These are phyloP conservation scores for Lentinula detonsa DNA, from an alignment of 768 basidiomycete species.

Conservation along the genomic window DNA sequence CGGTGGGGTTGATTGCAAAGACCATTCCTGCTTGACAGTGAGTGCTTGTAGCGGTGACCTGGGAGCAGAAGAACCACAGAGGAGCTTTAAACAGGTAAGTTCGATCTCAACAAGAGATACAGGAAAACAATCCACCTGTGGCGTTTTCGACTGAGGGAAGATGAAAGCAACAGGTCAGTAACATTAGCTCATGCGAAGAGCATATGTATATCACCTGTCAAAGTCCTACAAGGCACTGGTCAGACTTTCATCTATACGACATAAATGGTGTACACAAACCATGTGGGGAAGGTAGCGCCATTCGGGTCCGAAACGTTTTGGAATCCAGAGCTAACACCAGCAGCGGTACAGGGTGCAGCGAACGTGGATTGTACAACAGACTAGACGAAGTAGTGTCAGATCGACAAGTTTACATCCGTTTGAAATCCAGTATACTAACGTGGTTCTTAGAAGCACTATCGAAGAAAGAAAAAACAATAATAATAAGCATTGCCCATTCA, in stretches of 20 bases:
- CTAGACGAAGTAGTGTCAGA: slow-evolving; percentile 18
- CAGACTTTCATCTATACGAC: background rate
- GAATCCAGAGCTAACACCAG: slow-evolving; percentile 50
- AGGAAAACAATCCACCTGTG: background rate
- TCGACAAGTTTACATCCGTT: background rate
- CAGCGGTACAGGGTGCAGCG: slow-evolving; percentile 39
- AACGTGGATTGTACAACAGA: slow-evolving; percentile 60
- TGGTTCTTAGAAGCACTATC: slow-evolving; percentile 38
- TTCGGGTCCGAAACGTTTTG: slow-evolving; percentile 22
- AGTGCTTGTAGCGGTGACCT: slow-evolving; percentile 23
- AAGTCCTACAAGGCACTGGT: background rate
- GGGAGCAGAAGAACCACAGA: slow-evolving; percentile 60
- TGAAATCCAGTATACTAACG: slow-evolving; percentile 17
- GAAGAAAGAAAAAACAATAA: background rate
- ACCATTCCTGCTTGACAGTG: slow-evolving; percentile 51
- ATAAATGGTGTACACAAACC: slow-evolving; percentile 10
- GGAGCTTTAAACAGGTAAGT: slow-evolving; percentile 20
- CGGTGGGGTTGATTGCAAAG: slow-evolving; percentile 50
- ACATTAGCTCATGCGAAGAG: background rate
- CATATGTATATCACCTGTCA: background rate
- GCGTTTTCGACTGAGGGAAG: background rate
- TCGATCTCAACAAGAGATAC: background rate
- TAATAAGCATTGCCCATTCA: too few species aligned
- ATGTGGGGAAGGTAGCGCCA: slow-evolving; percentile 32
- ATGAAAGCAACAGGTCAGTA: background rate